Evolutionary conservation across 305 asterid species (phyloP), one percentile per base, ranked within the genome.

Genomic region (Fraxinus greggii): DNA sequence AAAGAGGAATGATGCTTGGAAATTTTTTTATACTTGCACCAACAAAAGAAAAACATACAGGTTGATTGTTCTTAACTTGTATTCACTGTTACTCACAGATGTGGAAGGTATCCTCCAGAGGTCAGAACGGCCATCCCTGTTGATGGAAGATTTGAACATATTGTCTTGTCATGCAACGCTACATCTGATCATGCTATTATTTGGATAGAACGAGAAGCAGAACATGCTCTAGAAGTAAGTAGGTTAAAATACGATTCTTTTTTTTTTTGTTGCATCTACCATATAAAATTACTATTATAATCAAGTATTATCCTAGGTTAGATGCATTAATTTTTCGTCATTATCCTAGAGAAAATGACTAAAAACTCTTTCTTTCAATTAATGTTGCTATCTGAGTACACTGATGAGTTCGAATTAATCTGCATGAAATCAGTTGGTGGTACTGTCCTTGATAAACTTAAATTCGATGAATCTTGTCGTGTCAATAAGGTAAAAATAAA

Each of bases 21-120:
- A 48, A 3, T 48, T 61, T 19, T 29, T 17, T 80, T 67, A 7
- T 69, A 23, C 72, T 78, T 63, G 19, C 75, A 28, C 69, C 70
- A 21, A 1, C 36, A 36, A 29, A 38, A 65, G 56, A 72, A 29
- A 48, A 83, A 75, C 19, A 6, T 8, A 61, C 10, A 40, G 54
- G 17, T 75, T 21, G 63, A 56, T 80, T 78, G 36, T 26, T 78
- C 81, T 40, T 35, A 79, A 63, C 75, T 35, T 77, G 23, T 48
- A 10, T 75, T 83, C 79, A 12, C 4, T 56, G 42, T 29, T 80
- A 76, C 76, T 65, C 42, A 72, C 88, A 93, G 98, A 86, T 95
- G 99, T 85, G 99, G 98, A 84, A 92, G 99, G 88, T 94, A 74
- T 80, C 97, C 99, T 79, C 99, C 99, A n/a, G 97, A 90, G 83